Base-by-base conservation (phyloP, 495 filamentous ascomycete species). In the Lophium mytilinum region DNA sequence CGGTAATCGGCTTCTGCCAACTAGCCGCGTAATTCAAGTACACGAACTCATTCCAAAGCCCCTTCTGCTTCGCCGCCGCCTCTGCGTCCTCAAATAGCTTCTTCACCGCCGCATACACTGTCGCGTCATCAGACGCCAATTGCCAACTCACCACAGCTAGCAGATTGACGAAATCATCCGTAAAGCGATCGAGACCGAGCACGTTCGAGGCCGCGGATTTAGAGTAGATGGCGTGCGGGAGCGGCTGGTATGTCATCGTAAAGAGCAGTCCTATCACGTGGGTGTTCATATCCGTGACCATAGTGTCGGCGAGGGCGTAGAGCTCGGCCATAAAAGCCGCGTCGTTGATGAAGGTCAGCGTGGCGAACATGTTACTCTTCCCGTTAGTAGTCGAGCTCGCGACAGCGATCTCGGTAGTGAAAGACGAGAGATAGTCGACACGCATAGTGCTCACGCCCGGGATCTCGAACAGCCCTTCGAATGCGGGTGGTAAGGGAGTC, bases 21-120 rank as follows among this genome's bases (percentile, higher is more conserved):
- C 37, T 33, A 9, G 52, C 65, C 15, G 69, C 70, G 53, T 73
- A 73, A 55, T 82, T 81, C 58, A 81, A 73, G 58, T 86, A 85
- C 30, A 85, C 63, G 52, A 78, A 88, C 36, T 76, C 70, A 50
- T 81, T 60, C 37, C 37, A 60, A 0, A 65, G 9, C 2, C 63
- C 65, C 55, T 18, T 58, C 18, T 54, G 12, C 52, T 65, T 64
- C 37, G 50, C 55, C 15, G 17, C 15, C 9, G 37, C 37, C n/a
- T 39, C 35, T 4, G 55, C 41, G 33, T 49, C 53, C 1, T 58
- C 54, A 24, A 76, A 61, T 18, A 76, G 50, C 33, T 66, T 53
- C 50, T 66, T 35, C 9, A 66, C 58, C 18, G 63, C 66, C 10
- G 46, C 49, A 37, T 68, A 58, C 35, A 80, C 68, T 2, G 35